Conservation (phyloP, 2,329 filamentous ascomycete genomes). For the Nemania sp. region DNA sequence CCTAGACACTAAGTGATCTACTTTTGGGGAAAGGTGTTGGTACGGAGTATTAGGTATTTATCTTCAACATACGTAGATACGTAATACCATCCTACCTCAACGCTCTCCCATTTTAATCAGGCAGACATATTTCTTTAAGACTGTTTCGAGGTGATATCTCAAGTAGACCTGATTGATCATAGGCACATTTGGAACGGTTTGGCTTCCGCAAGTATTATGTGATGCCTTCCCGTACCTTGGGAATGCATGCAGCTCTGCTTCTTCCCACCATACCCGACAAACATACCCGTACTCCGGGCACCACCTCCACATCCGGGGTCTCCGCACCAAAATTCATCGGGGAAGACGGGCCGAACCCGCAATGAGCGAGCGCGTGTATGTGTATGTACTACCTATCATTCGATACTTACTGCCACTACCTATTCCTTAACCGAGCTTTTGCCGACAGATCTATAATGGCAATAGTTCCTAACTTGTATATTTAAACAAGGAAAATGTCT, state of each 20-base stretch:
- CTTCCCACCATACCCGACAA: not conserved
- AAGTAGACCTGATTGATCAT: not conserved
- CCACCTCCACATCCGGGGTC: slow-evolving; percentile 26
- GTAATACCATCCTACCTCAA: no score
- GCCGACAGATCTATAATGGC: slow-evolving; percentile 16
- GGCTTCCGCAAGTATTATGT: no score
- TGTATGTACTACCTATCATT: not conserved
- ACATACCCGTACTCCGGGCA: not conserved
- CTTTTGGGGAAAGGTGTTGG: no score
- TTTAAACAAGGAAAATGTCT: slow-evolving; percentile 16
- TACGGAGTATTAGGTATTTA: no score
- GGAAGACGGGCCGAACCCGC: slow-evolving; percentile 29
- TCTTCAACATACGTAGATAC: no score
- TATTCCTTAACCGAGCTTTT: slow-evolving; percentile 24
- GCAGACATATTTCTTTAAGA: no score
- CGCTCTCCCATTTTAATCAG: no score
- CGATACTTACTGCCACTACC: not conserved
- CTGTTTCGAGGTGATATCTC: no score
- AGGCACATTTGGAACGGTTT: no score
- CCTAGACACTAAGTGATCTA: no score
- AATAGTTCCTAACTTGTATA: slow-evolving; percentile 3
- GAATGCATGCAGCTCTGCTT: no score
- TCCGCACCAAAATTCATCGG: slow-evolving; percentile 20
- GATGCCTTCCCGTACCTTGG: no score
- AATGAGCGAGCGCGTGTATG: not conserved